phyloP scores from a whole-genome alignment of 768 basidiomycete genomes.

The Lactarius sanguifluus region DNA sequence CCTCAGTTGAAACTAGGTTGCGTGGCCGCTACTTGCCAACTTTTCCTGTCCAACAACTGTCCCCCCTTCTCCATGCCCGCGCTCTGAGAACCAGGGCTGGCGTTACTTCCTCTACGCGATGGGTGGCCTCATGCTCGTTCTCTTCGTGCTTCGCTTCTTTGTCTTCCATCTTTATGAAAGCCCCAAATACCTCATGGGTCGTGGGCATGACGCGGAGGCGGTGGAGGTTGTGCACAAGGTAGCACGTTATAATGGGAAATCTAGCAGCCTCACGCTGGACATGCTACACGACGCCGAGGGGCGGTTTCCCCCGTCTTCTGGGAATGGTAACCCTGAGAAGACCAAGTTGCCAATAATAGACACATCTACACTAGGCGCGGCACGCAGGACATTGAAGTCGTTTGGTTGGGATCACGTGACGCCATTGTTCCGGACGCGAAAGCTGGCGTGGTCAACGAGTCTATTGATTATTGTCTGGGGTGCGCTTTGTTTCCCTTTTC shows the following conservation, averaged over 20 bases:
- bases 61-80: slow-evolving; percentile 40
- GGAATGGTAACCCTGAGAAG: slow-evolving; percentile 21
- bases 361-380: slow-evolving; percentile 40
- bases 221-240: slow-evolving; percentile 62
- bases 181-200: slow-evolving; percentile 71
- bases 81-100: slow-evolving; percentile 67
- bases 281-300: slow-evolving; percentile 40
- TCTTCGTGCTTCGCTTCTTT: slow-evolving; percentile 64
- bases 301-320: slow-evolving; percentile 7
- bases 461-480: slow-evolving; percentile 56
- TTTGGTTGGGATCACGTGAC: slow-evolving; percentile 46
- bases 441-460: slow-evolving; percentile 51
- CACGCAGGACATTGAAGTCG: slow-evolving; percentile 41
- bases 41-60: slow-evolving; percentile 53
- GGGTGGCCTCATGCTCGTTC: slow-evolving; percentile 66
- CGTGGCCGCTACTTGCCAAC: slow-evolving; percentile 72
- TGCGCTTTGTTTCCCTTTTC: slow-evolving; percentile 26
- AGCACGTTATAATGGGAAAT: slow-evolving; percentile 58
- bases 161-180: slow-evolving; percentile 67
- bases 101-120: slow-evolving; percentile 72
- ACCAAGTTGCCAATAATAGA: slow-evolving; percentile 33
- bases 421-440: slow-evolving; percentile 50
- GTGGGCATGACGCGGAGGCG: slow-evolving; percentile 60
- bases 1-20: slow-evolving; percentile 43
- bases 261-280: slow-evolving; percentile 49